Evolutionary conservation across 176 grass and related monocot species (phyloP).

Genomic region (Elymus sibiricus): DNA sequence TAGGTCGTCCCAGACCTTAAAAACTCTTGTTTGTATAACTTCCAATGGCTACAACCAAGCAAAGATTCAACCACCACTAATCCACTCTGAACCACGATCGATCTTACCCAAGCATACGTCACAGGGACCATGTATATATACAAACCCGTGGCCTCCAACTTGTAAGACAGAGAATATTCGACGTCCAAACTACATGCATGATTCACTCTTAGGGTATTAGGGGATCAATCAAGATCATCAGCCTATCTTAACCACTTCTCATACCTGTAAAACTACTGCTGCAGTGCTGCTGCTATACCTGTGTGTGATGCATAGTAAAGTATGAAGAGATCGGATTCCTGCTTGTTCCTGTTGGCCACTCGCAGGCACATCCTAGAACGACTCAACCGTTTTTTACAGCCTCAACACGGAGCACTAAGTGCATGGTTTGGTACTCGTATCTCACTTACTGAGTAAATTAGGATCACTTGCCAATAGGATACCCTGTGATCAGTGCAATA

Average conservation of each 20-base stretch:
- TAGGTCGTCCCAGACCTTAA: not conserved
- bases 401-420: conserved; percentile 32
- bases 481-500: not conserved
- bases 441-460: conserved; percentile 18
- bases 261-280: not conserved
- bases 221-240: conserved; percentile 4
- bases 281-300: not conserved
- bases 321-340: not conserved
- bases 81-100: not conserved
- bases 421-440: conserved; percentile 1
- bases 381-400: not conserved
- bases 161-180: conserved; percentile 41
- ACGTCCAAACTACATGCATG: not conserved
- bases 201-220: conserved; percentile 8
- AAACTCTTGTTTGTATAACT: not conserved
- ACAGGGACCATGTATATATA: not conserved
- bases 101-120: conserved; percentile 29
- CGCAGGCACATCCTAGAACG: conserved; percentile 21
- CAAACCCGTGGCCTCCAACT: conserved; percentile 18
- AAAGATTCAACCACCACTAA: not conserved
- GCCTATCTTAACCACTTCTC: not conserved
- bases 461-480: not conserved
- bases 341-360: not conserved
- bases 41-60: not conserved
- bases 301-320: not conserved